Percentiles rank a stretch among this genome's conserved stretches.
These are phyloP conservation scores for Punica granatum DNA, from an alignment of 345 rosid species.

Conservation along the genomic window DNA sequence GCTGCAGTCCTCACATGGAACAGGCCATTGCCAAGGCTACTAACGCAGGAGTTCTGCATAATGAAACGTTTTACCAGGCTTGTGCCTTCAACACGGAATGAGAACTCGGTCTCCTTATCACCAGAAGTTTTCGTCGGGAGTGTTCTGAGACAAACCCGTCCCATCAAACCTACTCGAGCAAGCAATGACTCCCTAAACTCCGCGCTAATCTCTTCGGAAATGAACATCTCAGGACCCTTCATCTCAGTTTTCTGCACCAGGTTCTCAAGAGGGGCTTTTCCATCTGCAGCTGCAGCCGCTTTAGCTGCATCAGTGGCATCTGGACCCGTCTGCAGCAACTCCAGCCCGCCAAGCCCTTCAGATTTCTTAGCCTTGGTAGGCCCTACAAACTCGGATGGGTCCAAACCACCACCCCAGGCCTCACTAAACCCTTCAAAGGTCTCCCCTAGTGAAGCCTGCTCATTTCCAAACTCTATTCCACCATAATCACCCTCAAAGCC, in stretches of 20 bases:
- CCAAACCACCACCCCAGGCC: conserved; percentile 99
- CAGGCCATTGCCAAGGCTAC: conserved; percentile 83
- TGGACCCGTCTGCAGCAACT: conserved; percentile 70
- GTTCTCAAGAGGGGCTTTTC: conserved; percentile 54
- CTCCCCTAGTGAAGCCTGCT: conserved; percentile 85
- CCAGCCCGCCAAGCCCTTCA: conserved; percentile 94
- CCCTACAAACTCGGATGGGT: conserved; percentile 89
- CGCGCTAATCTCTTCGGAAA: conserved; percentile 77
- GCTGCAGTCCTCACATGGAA: conserved; percentile 89
- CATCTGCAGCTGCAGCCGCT: conserved; percentile 33
- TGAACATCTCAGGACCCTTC: conserved; percentile 93
- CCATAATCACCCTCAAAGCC: conserved; percentile 98
- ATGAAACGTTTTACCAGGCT: conserved; percentile 65
- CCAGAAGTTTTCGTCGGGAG: conserved; percentile 65
- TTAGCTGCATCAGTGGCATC: conserved; percentile 22
- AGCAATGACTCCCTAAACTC: conserved; percentile 96
- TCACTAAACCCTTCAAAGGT: conserved; percentile 83
- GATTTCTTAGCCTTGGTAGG: conserved; percentile 59
- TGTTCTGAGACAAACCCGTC: conserved; percentile 79
- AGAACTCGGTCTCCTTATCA: conserved; percentile 85
- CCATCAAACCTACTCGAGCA: conserved; percentile 88
- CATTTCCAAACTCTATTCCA: conserved; percentile 85
- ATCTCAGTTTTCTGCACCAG: conserved; percentile 73
- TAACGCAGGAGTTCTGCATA: conserved; percentile 60
- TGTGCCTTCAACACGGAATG: conserved; percentile 76